Evolutionary conservation across 83 land plant genomes (phyloP).

Genomic region (Picea mariana): DNA sequence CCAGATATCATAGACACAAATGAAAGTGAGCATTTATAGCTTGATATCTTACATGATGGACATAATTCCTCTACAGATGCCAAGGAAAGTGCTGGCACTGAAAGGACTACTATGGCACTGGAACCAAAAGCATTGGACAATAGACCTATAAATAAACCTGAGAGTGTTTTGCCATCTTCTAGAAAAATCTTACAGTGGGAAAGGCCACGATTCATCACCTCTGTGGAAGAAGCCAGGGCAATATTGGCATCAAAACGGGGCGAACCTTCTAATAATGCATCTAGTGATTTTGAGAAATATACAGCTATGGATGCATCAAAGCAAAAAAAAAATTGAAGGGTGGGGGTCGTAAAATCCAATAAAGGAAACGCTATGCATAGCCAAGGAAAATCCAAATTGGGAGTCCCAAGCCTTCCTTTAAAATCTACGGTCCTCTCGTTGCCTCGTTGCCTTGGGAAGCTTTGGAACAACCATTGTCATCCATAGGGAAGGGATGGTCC

Average conservation of each 20-base stretch:
- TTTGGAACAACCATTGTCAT: too few relatives aligned
- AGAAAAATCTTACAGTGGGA: background rate
- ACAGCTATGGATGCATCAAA: background rate
- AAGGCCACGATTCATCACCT: constrained; percentile 51
- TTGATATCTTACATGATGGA: background rate
- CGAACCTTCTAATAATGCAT: background rate
- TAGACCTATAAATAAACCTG: background rate
- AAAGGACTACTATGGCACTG: background rate
- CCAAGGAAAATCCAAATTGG: too few relatives aligned
- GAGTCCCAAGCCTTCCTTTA: too few relatives aligned
- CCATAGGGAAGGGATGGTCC: too few relatives aligned
- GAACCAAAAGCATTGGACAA: background rate
- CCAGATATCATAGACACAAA: background rate
- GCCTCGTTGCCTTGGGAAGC: too few relatives aligned
- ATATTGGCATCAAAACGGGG: constrained; percentile 34
- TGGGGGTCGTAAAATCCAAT: too few relatives aligned
- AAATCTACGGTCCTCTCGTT: too few relatives aligned
- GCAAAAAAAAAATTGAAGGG: background rate
- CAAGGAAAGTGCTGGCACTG: background rate
- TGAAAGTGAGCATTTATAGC: background rate
- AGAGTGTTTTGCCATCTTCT: background rate
- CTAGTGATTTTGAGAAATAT: constrained; percentile 2
- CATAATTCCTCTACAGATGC: background rate
- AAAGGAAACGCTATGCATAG: too few relatives aligned
- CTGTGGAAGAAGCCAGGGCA: constrained; percentile 66